phyloP scores from a whole-genome alignment of 805 yeast genomes.

The Candida yuanshanica region DNA sequence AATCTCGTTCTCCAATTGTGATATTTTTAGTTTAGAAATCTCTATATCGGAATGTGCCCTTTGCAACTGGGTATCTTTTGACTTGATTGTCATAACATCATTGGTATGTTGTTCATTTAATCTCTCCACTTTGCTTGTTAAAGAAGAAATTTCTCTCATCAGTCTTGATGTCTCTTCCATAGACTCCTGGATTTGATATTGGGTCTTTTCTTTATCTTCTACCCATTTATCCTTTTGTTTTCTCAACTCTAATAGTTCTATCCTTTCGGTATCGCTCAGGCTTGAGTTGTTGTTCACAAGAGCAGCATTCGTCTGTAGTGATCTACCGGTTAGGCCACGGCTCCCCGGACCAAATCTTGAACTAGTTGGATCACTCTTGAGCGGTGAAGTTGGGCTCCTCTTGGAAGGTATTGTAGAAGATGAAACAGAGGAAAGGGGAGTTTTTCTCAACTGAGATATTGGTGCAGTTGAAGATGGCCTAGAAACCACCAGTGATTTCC shows the following conservation, averaged over 20 bases:
- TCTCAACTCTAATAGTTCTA: slow-evolving; percentile 46
- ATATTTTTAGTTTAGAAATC: slow-evolving; percentile 43
- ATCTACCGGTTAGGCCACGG: slow-evolving; percentile 38
- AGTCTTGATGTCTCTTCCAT: slow-evolving; percentile 23
- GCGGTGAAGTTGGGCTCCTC: slow-evolving; percentile 67
- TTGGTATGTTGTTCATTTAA: slow-evolving; percentile 46
- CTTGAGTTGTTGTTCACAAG: neutral
- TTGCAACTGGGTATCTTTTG: slow-evolving; percentile 63
- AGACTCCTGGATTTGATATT: slow-evolving; percentile 24
- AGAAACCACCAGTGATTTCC: slow-evolving; percentile 9
- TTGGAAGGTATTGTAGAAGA: slow-evolving; percentile 51
- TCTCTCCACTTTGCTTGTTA: slow-evolving; percentile 29
- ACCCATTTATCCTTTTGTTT: slow-evolving; percentile 41
- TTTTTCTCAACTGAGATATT: slow-evolving; percentile 10
- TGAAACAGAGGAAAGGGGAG: slow-evolving; percentile 1
- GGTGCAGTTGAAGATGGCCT: slow-evolving; percentile 7
- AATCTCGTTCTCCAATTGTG: slow-evolving; percentile 47
- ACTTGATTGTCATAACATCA: slow-evolving; percentile 46
- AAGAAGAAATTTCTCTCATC: slow-evolving; percentile 22
- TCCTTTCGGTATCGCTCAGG: slow-evolving; percentile 22
- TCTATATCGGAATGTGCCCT: slow-evolving; percentile 60
- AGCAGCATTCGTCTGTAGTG: slow-evolving; percentile 25
- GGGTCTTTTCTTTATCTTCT: slow-evolving; percentile 26
- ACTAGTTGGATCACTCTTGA: slow-evolving; percentile 34
- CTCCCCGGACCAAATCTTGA: slow-evolving; percentile 21